Evolutionary conservation across 768 basidiomycete species (phyloP), one percentile per base, ranked within the genome.

Genomic region (Cubamyces lactineus): DNA sequence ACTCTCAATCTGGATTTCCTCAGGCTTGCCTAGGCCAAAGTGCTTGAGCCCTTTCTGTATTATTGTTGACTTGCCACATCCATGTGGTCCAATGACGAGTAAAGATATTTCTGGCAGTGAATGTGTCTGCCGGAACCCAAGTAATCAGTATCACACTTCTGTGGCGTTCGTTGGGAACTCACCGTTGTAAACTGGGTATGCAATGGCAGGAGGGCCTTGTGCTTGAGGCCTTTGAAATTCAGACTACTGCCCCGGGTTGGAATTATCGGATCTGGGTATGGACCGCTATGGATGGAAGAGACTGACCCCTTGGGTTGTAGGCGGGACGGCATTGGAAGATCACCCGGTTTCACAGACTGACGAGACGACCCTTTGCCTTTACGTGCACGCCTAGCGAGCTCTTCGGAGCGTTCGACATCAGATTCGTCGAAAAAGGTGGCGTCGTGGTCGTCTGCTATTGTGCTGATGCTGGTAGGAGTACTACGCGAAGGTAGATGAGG

Each of bases 51-150:
- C 94, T 71, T 87, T 88, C 39, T 80, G 79, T 64, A 97, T 91
- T 52, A 93, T 82, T 2, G 86, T 84, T 1, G 92, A 88, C 76
- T 98, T 98, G 62, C 96, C 96, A 62, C 91, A 94, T 38, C 86
- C 83, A 41, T 81, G 74, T 13, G 85, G 82, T 15, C 96, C 96
- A 41, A 96, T 81, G 38, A 98, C 86, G 34, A 88, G 87, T 30
- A 98, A 78, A 9, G 86, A 85, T 51, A 90, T 73, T 53, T 73
- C 68, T 15, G 69, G 70, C 19, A 64, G 43, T 38, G 66, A 45
- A 30, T 65, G 52, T 41, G 62, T 53, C 30, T 40, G 42, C 28
- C 9, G 42, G 15, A 24, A 13, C 23, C 57, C 41, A 51, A 57
- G 1, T 57, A 16, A 19, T 57, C n/a, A 57, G 42, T 16, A 17